Evolutionary conservation across 2,329 filamentous ascomycete genomes (phyloP).

Genomic region (Tricladium varicosporioides): DNA sequence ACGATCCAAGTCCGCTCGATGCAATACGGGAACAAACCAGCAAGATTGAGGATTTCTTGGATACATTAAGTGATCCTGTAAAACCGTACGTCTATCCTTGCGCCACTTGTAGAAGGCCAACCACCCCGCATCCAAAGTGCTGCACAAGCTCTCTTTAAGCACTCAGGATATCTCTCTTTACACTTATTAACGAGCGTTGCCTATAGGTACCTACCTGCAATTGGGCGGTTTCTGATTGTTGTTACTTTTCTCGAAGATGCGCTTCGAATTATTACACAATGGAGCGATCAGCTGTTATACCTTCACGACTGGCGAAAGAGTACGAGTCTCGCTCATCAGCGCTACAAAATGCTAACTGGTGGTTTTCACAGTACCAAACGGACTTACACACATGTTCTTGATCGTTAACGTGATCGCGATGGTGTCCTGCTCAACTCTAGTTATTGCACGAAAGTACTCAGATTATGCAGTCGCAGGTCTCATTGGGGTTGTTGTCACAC

Average conservation of each 20-base stretch:
- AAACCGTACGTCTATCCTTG: constrained; percentile 73
- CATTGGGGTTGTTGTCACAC: constrained; percentile 84
- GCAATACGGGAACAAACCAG: constrained; percentile 90
- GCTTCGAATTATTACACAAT: constrained; percentile 94
- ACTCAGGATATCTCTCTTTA: background rate
- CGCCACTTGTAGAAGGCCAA: background rate
- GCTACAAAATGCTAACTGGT: constrained; percentile 15
- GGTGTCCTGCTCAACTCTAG: constrained; percentile 75
- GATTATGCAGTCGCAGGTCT: constrained; percentile 91
- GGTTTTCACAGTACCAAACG: constrained; percentile 67
- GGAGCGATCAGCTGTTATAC: constrained; percentile 91
- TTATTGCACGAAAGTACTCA: constrained; percentile 89
- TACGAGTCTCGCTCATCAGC: constrained; percentile 42
- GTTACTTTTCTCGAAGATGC: constrained; percentile 98
- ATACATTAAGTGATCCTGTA: constrained; percentile 82
- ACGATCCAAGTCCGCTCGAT: constrained; percentile 58
- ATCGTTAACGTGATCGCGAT: constrained; percentile 88
- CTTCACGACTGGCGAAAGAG: constrained; percentile 90
- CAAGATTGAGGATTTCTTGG: constrained; percentile 95
- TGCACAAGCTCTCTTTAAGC: background rate
- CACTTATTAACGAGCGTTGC: constrained; percentile 20
- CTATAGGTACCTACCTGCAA: constrained; percentile 81
- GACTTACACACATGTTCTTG: constrained; percentile 90
- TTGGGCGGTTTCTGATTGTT: constrained; percentile 96
- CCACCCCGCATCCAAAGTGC: background rate